Evolutionary conservation across 805 yeast species (phyloP).

Genomic region (Cyberlindnera saturnus): DNA sequence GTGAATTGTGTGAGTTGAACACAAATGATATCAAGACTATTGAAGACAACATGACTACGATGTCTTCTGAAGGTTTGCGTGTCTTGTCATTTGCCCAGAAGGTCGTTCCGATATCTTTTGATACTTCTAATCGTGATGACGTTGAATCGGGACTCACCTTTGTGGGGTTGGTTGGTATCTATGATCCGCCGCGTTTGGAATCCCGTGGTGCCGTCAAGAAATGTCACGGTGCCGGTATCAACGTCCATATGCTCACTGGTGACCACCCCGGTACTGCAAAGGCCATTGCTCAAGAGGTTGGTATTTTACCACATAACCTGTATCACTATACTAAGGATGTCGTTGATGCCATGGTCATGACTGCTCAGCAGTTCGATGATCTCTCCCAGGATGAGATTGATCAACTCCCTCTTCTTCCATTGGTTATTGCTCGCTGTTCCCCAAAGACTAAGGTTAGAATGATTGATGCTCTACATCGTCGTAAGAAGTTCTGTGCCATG

Average conservation of each 20-base stretch:
- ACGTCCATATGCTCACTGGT: conserved; percentile 79
- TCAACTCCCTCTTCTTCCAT: conserved; percentile 56
- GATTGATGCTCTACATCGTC: conserved; percentile 70
- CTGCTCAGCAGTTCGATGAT: conserved; percentile 65
- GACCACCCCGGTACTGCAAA: conserved; percentile 75
- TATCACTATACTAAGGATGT: conserved; percentile 51
- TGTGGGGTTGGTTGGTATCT: conserved; percentile 68
- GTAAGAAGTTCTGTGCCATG: conserved; percentile 66
- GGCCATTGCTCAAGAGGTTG: conserved; percentile 79
- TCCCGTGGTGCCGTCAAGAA: conserved; percentile 58
- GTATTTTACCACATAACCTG: conserved; percentile 60
- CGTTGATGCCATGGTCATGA: conserved; percentile 64
- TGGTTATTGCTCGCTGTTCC: conserved; percentile 78
- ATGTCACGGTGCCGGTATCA: conserved; percentile 71
- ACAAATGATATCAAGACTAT: conserved; percentile 35
- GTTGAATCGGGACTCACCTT: conserved; percentile 52
- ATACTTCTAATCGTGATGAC: conserved; percentile 31
- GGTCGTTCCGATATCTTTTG: conserved; percentile 26
- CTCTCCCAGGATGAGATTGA: conserved; percentile 59
- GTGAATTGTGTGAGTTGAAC: conserved; percentile 30
- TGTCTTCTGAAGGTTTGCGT: conserved; percentile 63
- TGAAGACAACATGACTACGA: conserved; percentile 48
- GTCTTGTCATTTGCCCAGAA: conserved; percentile 64
- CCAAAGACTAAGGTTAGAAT: conserved; percentile 78
- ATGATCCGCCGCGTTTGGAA: conserved; percentile 75